Base-by-base conservation (phyloP, 495 filamentous ascomycete species). In the Xeromyces bisporus region DNA sequence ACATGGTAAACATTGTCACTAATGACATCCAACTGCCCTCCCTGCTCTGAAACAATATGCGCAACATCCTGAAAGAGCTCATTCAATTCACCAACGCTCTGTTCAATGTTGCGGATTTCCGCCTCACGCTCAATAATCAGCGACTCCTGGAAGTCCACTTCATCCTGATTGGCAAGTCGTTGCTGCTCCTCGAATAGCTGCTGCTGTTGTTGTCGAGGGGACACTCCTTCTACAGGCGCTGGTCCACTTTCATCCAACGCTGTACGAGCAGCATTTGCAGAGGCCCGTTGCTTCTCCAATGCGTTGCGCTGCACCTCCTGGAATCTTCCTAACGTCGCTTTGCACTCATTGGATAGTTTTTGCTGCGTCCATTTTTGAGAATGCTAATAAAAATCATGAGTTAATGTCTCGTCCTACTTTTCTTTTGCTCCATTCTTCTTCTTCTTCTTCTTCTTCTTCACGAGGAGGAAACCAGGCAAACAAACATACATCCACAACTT, bases 131-230 rank as follows among this genome's bases (percentile, higher is more conserved):
- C 86, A 37, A 87, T 72, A 48, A 99, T 96, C 20, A 99, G 59
- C 7, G 77, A 73, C 38, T 96, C 91, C 46, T 99, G 91, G 61
- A 96, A 99, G 45, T 96, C 85, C 30, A 99, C 89, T 44, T 99
- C 89, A 46, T 81, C 77, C 49, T 99, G 89, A 21, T 84, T 70
- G 1, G 89, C 89, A 1, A 96, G 67, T 10, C 77, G 80, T 15
- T 77, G 61, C 42, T 80, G 70, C 40, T 89, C 73, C 46, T 87
- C 71, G 33, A 87, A 66, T 44, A 85, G 80, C 31, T 70, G 63
- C 39, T 77, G 69, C 32, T 69, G 66, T 30, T 69, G 64, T 23
- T 58, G 52, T 16, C 63, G 56, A 36, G 55, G 40, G 18, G 40
- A 40, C 20, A 47, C 54, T 12, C 23, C 51, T 21, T 48, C 55